Conservation (phyloP, 2,329 filamentous ascomycete genomes). For the Hypoxylon sp. region DNA sequence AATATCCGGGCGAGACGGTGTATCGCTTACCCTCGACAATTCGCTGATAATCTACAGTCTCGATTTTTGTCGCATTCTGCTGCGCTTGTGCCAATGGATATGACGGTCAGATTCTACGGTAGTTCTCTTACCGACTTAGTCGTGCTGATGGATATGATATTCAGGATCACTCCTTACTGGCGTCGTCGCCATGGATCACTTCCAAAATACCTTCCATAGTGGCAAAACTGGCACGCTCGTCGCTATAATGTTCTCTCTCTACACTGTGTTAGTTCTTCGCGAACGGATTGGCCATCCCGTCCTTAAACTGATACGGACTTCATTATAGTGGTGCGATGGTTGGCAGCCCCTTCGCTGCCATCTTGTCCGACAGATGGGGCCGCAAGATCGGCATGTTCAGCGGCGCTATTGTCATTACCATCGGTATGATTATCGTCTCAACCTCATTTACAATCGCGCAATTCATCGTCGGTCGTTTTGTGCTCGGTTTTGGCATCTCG, state of each 20-base stretch:
- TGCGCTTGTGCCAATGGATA: slow-evolving; percentile 65
- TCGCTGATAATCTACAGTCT: slow-evolving; percentile 50
- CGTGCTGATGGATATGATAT: slow-evolving; percentile 28
- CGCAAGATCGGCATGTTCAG: slow-evolving; percentile 63
- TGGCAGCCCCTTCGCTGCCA: slow-evolving; percentile 60
- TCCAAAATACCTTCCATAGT: slow-evolving; percentile 59
- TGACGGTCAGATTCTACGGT: slow-evolving; percentile 55
- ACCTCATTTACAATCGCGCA: slow-evolving; percentile 57
- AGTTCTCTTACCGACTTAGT: background rate
- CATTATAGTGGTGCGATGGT: slow-evolving; percentile 59
- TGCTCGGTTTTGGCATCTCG: slow-evolving; percentile 63
- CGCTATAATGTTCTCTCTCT: slow-evolving; percentile 63
- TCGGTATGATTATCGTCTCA: slow-evolving; percentile 61
- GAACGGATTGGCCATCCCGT: background rate
- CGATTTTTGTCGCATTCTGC: slow-evolving; percentile 63
- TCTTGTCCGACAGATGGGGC: slow-evolving; percentile 61
- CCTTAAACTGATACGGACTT: slow-evolving; percentile 18
- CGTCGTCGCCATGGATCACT: slow-evolving; percentile 62
- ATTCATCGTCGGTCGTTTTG: slow-evolving; percentile 63
- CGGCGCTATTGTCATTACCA: slow-evolving; percentile 61
- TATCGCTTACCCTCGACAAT: slow-evolving; percentile 2
- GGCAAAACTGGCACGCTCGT: slow-evolving; percentile 58
- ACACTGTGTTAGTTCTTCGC: slow-evolving; percentile 61
- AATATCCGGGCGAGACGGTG: background rate
- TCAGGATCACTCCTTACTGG: slow-evolving; percentile 61